Base-by-base conservation (phyloP, 495 filamentous ascomycete species). In the Penicillium herquei region DNA sequence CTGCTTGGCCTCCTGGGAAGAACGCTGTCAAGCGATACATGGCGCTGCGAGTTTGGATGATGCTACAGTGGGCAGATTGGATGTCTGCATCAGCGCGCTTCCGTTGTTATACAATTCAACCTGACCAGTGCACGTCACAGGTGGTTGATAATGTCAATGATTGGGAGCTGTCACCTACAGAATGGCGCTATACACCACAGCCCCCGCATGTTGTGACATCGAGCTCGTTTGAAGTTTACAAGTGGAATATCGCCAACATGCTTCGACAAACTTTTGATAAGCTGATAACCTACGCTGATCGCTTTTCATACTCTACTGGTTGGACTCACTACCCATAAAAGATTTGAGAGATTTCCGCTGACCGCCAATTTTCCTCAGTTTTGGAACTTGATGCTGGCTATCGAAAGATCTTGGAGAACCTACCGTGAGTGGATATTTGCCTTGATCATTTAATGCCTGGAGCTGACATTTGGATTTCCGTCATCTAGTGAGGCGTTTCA, bases 41-140 rank as follows among this genome's bases (percentile, higher is more conserved):
- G 43, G 43, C 21, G 31, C 43, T 46, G 6, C 43, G 43, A 31
- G 7, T 46, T 13, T 46, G 43, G 43, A 46, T 46, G 43, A 46
- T 46, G 43, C 12, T 46, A n/a, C 43, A 46, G 31, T 46, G 43
- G 43, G 18, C 43, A 7, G 43, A 46, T 46, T 46, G 43, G 43
- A 46, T 46, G 43, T 46, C 43, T 14, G 43, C 43, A 32, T 46
- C 43, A 3, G 26, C 43, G 2, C 43, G 43, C 12, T 46, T 46
- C 7, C 43, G 43, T 12, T 46, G 43, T 26, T 46, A 46, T 13
- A 46, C 43, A 9, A 46, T 46, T 31, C 43, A 46, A 3, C 43
- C 30, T 4, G 43, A 46, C 32, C 43, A 46, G 7, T 46, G 43
- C 31, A 46, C 43, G 30, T 46, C 43, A 46, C 13, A 33, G 8